Conservation (phyloP, 331 rosid species). For the Quercus phellos region DNA sequence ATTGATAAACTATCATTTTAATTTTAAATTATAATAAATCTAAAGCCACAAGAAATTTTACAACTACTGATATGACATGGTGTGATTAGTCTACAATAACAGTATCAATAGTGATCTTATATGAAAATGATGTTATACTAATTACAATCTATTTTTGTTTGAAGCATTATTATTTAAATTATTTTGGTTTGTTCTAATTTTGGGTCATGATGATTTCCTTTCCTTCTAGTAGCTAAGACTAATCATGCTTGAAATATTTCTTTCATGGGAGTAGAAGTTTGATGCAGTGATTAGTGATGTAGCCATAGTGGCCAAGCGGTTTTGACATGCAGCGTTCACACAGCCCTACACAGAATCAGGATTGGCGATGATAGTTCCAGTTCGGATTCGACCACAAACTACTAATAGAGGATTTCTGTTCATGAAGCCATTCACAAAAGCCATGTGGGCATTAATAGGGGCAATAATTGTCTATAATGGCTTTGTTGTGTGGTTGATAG, state of each 20-base stretch:
- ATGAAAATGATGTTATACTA: no score
- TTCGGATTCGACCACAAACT: conserved; percentile 18
- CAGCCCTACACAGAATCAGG: conserved; percentile 45
- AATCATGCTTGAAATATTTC: background rate
- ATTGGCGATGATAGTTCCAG: conserved; percentile 41
- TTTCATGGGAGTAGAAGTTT: conserved; percentile 27
- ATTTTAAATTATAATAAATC: no score
- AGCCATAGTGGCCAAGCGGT: conserved; percentile 22
- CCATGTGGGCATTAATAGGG: conserved; percentile 40
- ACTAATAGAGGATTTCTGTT: conserved; percentile 28
- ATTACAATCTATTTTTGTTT: no score
- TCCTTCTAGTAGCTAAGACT: no score
- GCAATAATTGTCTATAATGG: conserved; percentile 37
- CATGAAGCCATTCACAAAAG: conserved; percentile 38
- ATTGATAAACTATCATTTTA: no score
- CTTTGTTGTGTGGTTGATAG: conserved; percentile 46
- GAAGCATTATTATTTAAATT: no score
- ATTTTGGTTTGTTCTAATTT: no score
- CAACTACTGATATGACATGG: no score
- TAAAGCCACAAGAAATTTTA: no score
- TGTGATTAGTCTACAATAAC: no score
- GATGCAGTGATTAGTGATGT: conserved; percentile 49
- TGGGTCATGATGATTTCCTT: no score
- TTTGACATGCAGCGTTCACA: conserved; percentile 34
- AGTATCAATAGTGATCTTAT: no score